These are phyloP conservation scores for Penicillium sp. DNA, from an alignment of 2,329 filamentous ascomycete species.

Conservation along the genomic window DNA sequence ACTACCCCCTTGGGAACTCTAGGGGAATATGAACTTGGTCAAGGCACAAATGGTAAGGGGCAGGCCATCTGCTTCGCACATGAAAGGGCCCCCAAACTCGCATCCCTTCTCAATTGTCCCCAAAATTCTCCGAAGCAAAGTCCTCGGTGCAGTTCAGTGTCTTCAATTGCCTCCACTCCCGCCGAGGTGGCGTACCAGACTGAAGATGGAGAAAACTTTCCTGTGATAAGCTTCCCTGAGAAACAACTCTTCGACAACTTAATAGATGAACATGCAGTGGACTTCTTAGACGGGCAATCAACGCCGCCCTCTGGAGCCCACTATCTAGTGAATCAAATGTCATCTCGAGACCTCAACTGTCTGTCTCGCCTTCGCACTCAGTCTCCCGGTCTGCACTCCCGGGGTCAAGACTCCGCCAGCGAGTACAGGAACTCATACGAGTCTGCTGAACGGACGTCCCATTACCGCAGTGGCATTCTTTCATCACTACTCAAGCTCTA, in stretches of 20 bases:
- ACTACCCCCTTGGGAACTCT: slow-evolving; percentile 21
- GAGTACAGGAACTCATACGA: slow-evolving; percentile 49
- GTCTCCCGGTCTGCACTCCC: slow-evolving; percentile 34
- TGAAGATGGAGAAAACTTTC: slow-evolving; percentile 36
- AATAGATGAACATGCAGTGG: slow-evolving; percentile 33
- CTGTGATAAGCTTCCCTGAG: slow-evolving; percentile 35
- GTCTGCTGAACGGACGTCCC: slow-evolving; percentile 63
- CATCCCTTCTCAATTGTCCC: slow-evolving; percentile 33
- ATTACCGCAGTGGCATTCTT: slow-evolving; percentile 71
- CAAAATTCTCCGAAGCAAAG: slow-evolving; percentile 32
- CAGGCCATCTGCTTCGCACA: slow-evolving; percentile 35
- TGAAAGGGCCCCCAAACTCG: slow-evolving; percentile 34
- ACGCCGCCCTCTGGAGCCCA: slow-evolving; percentile 33
- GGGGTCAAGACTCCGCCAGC: slow-evolving; percentile 30
- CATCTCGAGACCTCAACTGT: slow-evolving; percentile 33
- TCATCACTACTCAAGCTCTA: slow-evolving; percentile 71
- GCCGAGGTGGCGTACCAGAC: slow-evolving; percentile 25
- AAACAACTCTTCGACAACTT: slow-evolving; percentile 32
- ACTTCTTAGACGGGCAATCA: slow-evolving; percentile 26
- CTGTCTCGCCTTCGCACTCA: slow-evolving; percentile 34
- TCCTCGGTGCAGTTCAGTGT: slow-evolving; percentile 17
- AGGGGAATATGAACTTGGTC: slow-evolving; percentile 28
- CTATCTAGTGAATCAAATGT: slow-evolving; percentile 38
- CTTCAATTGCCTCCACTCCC: slow-evolving; percentile 32
- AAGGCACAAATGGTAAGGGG: slow-evolving; percentile 31